Evolutionary conservation across 345 rosid species (phyloP), one percentile per base, ranked within the genome.

Genomic region (Eucalyptus fibrosa): DNA sequence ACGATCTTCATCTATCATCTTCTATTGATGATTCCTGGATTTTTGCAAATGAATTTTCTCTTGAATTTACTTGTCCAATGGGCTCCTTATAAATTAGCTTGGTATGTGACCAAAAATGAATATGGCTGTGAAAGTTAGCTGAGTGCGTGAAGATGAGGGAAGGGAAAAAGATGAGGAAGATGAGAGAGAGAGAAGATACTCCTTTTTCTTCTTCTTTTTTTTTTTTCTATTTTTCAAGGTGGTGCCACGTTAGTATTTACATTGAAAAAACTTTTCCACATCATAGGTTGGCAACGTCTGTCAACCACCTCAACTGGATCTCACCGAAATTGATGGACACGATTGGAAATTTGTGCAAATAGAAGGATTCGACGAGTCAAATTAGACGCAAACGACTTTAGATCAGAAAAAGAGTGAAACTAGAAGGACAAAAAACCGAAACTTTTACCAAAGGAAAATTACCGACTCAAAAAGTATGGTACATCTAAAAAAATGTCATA

Each of bases 341-440:
- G 8, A 62, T 62, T 62, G 69, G 32, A 62, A 62, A 69, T 69
- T 32, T 34, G 12, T 17, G 24, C 42, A 34, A 34, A 18, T 8
- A 3, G 3, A 67, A 67, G 21, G 40, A 67, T 3, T 7, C 3
- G 11, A 32, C 9, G 10, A 69, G 23, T 32, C 37, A 67, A n/a
- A n/a, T 67, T n/a, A 67, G 21, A 67, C 0, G 37, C 21, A 3
- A 0, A 17, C 6, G 12, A 9, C 9, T 37, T 17, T 32, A 16
- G 72, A n/a, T 15, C 0, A 2, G 23, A 16, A 32, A 67, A 67
- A 67, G 12, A 4, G 11, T 1, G 7, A 32, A 32, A 32, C 0
- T 3, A 17, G 2, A 32, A 5, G 7, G 21, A 67, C 3, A 7
- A 8, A 65, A 67, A n/a, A 67, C 2, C 40, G 6, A 8, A 32